Conservation (phyloP, 352 stramenopile species). For the Phytopythium sindhum region DNA sequence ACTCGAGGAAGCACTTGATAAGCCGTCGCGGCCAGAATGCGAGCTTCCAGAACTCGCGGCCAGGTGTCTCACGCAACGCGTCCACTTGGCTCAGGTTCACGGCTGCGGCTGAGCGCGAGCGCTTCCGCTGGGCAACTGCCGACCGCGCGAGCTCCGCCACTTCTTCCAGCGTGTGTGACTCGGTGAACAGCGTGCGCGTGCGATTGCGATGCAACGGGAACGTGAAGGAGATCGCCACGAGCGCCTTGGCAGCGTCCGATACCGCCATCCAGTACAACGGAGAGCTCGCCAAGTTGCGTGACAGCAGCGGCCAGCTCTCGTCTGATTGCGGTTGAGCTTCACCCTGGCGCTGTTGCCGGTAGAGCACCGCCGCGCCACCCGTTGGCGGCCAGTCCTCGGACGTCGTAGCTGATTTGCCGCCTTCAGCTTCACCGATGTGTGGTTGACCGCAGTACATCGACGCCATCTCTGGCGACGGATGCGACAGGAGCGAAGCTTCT, state of each 20-base stretch:
- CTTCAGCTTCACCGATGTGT: neutral
- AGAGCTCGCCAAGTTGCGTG: slow-evolving; percentile 35
- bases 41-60: slow-evolving; percentile 53
- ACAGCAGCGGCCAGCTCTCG: slow-evolving; percentile 33
- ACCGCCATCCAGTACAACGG: slow-evolving; percentile 52
- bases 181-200: slow-evolving; percentile 46
- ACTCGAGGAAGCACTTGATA: slow-evolving; percentile 47
- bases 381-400: neutral
- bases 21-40: slow-evolving; percentile 47
- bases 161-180: slow-evolving; percentile 38
- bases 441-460: neutral
- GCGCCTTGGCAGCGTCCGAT: slow-evolving; percentile 50
- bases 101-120: neutral
- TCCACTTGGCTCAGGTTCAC: slow-evolving; percentile 43
- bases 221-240: slow-evolving; percentile 43
- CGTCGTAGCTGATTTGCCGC: neutral
- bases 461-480: slow-evolving; percentile 21
- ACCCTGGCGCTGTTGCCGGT: neutral
- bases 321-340: neutral
- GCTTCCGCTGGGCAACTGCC: slow-evolving; percentile 10
- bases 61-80: slow-evolving; percentile 29
- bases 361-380: neutral
- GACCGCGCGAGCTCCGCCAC: slow-evolving; percentile 36
- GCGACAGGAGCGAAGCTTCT: neutral
- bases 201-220: slow-evolving; percentile 51